These are phyloP conservation scores for Chenopodium formosanum DNA, from an alignment of 148 eudicot genomes.

Conservation along the genomic window DNA sequence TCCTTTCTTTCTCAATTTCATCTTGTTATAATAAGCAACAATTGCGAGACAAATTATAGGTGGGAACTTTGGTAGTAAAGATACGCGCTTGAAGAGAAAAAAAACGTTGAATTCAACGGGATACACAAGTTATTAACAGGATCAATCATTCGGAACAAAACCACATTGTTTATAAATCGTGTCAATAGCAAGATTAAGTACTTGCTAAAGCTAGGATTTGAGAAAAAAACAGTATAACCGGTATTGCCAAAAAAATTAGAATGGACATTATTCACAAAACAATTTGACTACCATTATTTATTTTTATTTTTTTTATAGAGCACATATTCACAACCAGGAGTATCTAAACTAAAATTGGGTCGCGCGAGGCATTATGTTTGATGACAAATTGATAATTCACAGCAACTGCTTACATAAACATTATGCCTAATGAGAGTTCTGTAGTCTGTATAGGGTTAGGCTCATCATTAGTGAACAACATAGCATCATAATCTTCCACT, in stretches of 20 bases:
- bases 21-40: too few relatives aligned
- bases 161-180: not conserved
- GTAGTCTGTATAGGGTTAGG: slow-evolving; percentile 18
- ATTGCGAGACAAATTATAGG: too few relatives aligned
- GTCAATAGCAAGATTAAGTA: not conserved
- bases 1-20: too few relatives aligned
- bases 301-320: too few relatives aligned
- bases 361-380: not conserved
- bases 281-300: not conserved
- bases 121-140: too few relatives aligned
- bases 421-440: not conserved
- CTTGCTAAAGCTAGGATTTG: not conserved
- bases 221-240: not conserved
- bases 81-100: too few relatives aligned
- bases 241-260: not conserved
- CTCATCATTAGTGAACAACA: not conserved
- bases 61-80: too few relatives aligned
- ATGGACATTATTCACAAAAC: slow-evolving; percentile 6
- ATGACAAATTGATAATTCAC: not conserved
- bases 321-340: not conserved
- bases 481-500: not conserved
- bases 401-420: not conserved
- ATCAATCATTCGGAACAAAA: not conserved
- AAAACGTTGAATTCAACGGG: too few relatives aligned
- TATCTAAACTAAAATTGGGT: not conserved